These are phyloP conservation scores for Dalechampia spathulata DNA, from an alignment of 441 rosid species.

Conservation along the genomic window DNA sequence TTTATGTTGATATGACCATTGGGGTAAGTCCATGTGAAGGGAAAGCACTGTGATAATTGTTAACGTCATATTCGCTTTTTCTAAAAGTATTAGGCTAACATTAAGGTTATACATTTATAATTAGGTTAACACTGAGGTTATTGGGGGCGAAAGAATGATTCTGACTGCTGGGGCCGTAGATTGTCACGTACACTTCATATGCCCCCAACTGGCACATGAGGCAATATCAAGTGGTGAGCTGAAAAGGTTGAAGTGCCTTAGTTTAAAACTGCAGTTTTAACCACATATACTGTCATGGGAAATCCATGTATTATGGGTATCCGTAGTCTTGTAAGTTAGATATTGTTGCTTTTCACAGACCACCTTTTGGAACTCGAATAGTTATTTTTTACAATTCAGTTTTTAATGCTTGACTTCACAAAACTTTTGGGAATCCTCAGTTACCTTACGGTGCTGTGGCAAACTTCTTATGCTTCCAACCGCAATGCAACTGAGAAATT, in stretches of 20 bases:
- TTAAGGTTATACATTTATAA: constrained; percentile 38
- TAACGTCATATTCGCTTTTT: not conserved
- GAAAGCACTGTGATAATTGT: constrained; percentile 10
- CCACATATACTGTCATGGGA: not conserved
- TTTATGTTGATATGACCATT: constrained; percentile 46
- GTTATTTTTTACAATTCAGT: too few relatives aligned
- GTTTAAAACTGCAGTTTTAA: constrained; percentile 9
- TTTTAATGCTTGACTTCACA: not conserved
- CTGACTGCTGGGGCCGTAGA: constrained; percentile 93
- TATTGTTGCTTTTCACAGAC: not conserved
- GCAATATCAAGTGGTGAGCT: constrained; percentile 94
- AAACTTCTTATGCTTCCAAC: not conserved
- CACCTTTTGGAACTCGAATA: not conserved
- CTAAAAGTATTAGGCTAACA: constrained; percentile 39
- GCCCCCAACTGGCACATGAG: constrained; percentile 84
- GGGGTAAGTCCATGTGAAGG: constrained; percentile 46
- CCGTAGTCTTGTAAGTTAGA: too few relatives aligned
- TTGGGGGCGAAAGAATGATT: constrained; percentile 88
- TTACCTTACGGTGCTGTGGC: not conserved
- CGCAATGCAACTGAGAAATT: not conserved
- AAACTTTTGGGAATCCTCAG: constrained; percentile 1
- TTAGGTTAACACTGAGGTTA: constrained; percentile 83
- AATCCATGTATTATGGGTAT: too few relatives aligned
- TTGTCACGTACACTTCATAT: constrained; percentile 94
- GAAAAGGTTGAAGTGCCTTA: not conserved